Percentiles rank a stretch among this genome's conserved stretches.
Evolutionary conservation across 2,329 filamentous ascomycete genomes (phyloP).

Genomic region (Colletotrichum truncatum): DNA sequence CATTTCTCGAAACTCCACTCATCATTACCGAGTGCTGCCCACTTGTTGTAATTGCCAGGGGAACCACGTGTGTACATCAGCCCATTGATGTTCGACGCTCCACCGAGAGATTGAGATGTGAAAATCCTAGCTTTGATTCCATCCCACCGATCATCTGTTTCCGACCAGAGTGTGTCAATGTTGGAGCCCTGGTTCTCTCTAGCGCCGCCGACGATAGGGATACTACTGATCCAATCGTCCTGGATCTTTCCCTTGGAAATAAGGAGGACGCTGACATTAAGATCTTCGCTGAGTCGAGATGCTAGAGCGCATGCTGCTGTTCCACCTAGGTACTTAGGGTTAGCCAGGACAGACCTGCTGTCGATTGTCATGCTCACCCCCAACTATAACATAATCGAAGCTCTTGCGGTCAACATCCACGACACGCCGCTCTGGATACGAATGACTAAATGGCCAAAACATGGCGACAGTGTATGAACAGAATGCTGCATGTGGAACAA

Average conservation of each 20-base stretch:
- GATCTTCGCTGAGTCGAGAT: constrained; percentile 51
- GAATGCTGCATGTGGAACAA: too few relatives aligned
- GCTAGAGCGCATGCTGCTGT: constrained; percentile 58
- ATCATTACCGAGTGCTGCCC: constrained; percentile 40
- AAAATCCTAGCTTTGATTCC: constrained; percentile 32
- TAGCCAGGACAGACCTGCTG: background rate
- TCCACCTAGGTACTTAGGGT: constrained; percentile 41
- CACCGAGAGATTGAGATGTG: constrained; percentile 42
- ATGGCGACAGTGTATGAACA: background rate
- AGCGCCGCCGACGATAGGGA: constrained; percentile 42
- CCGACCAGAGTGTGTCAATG: constrained; percentile 36
- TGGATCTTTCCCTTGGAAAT: constrained; percentile 44
- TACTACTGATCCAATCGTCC: constrained; percentile 39
- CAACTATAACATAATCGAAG: constrained; percentile 57
- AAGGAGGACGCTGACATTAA: constrained; percentile 46
- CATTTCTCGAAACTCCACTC: constrained; percentile 45
- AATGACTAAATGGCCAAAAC: constrained; percentile 37
- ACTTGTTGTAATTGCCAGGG: constrained; percentile 40
- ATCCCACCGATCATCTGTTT: constrained; percentile 35
- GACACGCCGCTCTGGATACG: constrained; percentile 35
- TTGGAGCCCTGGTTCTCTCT: constrained; percentile 33
- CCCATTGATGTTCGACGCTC: constrained; percentile 42
- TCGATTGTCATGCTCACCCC: constrained; percentile 36
- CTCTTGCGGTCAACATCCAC: constrained; percentile 36
- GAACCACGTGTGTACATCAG: constrained; percentile 41